These are phyloP conservation scores for Phyllachora maydis DNA, from an alignment of 2,329 filamentous ascomycete species.

Conservation along the genomic window DNA sequence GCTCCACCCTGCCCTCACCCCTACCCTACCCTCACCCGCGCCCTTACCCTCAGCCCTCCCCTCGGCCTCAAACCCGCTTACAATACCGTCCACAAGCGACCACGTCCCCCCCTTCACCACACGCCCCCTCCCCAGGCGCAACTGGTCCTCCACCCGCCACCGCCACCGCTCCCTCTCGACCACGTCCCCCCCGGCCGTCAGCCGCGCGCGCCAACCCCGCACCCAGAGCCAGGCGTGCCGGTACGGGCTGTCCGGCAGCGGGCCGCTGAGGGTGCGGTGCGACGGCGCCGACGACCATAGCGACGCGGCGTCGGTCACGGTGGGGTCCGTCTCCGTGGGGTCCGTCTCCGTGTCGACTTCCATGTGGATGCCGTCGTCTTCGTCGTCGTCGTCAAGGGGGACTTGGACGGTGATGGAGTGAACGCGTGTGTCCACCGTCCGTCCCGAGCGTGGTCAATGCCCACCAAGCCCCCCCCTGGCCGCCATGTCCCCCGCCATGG, in stretches of 20 bases:
- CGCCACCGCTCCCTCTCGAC: slow-evolving; percentile 10
- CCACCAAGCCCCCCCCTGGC: slow-evolving; percentile 9
- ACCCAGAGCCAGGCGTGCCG: slow-evolving; percentile 16
- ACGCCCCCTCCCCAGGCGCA: no score
- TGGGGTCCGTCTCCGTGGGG: background rate
- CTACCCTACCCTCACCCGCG: no score
- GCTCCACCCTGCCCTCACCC: no score
- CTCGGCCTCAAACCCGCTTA: no score
- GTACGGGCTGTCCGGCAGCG: slow-evolving; percentile 7
- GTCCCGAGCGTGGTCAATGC: slow-evolving; percentile 18
- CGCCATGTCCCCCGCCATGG: no score
- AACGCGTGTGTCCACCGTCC: slow-evolving; percentile 4
- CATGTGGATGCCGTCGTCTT: slow-evolving; percentile 1
- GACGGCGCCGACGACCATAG: background rate
- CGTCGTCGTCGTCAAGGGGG: slow-evolving; percentile 1
- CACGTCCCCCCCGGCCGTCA: slow-evolving; percentile 11
- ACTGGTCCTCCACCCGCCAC: background rate
- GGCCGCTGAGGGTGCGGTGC: slow-evolving; percentile 1
- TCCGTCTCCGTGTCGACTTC: slow-evolving; percentile 1
- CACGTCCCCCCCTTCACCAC: no score
- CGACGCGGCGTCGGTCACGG: background rate
- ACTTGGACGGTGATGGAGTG: background rate
- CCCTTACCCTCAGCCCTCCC: no score
- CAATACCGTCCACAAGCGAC: no score
- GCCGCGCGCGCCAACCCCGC: slow-evolving; percentile 15